Evolutionary conservation across 2,329 filamentous ascomycete species (phyloP).

Genomic region (Hymenoscyphus repandus): DNA sequence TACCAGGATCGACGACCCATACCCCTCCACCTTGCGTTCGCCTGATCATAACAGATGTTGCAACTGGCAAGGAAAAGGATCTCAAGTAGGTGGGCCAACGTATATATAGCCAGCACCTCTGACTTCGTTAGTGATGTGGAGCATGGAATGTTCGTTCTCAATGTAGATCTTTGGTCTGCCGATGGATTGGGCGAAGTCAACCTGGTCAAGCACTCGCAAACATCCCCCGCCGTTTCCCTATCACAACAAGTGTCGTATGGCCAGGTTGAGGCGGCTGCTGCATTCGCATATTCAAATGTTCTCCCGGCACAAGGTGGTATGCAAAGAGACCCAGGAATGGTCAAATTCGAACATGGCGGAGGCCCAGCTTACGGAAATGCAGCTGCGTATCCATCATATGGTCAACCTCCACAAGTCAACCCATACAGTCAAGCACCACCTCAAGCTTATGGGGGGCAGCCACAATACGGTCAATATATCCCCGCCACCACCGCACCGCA

Average conservation of each 20-base stretch:
- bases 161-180: slow-evolving; percentile 63
- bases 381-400: slow-evolving; percentile 17
- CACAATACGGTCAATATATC: slow-evolving; percentile 21
- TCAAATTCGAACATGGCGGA: slow-evolving; percentile 15
- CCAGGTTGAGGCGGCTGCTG: slow-evolving; percentile 39
- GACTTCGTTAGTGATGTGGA: slow-evolving; percentile 54
- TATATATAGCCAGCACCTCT: slow-evolving; percentile 5
- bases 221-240: slow-evolving; percentile 73
- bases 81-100: slow-evolving; percentile 60
- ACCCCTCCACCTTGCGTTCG: slow-evolving; percentile 91
- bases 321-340: slow-evolving; percentile 3
- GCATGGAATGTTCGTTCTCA: slow-evolving; percentile 62
- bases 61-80: slow-evolving; percentile 75
- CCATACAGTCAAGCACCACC: slow-evolving; percentile 19
- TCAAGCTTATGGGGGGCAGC: slow-evolving; percentile 14
- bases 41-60: slow-evolving; percentile 69
- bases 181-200: slow-evolving; percentile 60
- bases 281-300: slow-evolving; percentile 26
- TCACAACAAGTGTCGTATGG: slow-evolving; percentile 75
- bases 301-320: slow-evolving; percentile 13
- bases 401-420: slow-evolving; percentile 24
- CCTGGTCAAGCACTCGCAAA: slow-evolving; percentile 59
- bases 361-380: slow-evolving; percentile 11
- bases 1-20: slow-evolving; percentile 79
- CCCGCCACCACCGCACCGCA: slow-evolving; percentile 15